Evolutionary conservation across 306 rosid species (phyloP), one percentile per base, ranked within the genome.

Genomic region (Cicer bijugum): DNA sequence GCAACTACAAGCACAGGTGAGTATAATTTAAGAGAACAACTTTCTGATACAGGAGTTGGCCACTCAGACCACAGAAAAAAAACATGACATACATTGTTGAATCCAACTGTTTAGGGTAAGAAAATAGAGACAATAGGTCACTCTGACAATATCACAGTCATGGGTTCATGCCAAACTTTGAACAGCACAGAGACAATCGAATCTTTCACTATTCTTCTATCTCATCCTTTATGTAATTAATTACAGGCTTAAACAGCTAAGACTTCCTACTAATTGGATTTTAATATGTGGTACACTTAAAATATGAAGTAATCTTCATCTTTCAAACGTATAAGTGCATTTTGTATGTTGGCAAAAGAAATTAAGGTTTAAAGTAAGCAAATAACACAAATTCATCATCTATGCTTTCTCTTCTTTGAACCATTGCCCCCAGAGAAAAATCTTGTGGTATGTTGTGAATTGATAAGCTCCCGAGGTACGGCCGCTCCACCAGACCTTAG

Each of bases 401-500:
- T 72, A 28, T 80, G 44, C 44, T 80, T 84, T 75, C 87, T 80
- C 82, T 84, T 84, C 58, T 72, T 80, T 64, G 79, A 72, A 73
- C 82, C 80, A 52, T 74, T 78, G 46, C 85, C 76, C 5, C 57
- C 35, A 62, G 87, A 56, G 52, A 68, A 74, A 61, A 88, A 77
- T 37, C 74, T 76, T 6, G 48, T 8, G 17, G 79, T 45, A 75
- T 86, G 79, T 50, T 56, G 81, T 12, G 93, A 85, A 75, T 80
- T 85, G 72, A 75, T 56, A 75, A 92, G 88, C 82, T 92, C 90
- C 74, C 87, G 84, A 71, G 97, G 96, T 47, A 89, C 48, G 65
- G 88, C 87, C 69, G 92, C 96, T 40, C 90, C 90, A 47, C 87
- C 80, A 69, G 93, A 88, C 75, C 85, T 86, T 57, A 89, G 66